Evolutionary conservation across 305 asterid species (phyloP).

Genomic region (Solanum hybrid): DNA sequence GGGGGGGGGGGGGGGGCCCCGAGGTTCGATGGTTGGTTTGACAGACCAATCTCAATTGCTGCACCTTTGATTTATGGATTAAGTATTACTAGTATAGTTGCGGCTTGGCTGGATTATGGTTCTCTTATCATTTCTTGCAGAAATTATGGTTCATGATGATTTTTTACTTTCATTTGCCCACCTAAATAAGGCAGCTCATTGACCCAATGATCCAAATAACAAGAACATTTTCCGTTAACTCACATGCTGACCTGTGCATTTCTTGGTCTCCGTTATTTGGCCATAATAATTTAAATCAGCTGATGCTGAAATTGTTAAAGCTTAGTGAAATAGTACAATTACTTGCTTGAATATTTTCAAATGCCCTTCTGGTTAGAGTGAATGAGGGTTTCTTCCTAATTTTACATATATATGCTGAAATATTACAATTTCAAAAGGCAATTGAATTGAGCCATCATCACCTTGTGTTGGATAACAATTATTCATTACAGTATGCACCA

Average conservation of each 20-base stretch:
- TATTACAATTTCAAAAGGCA: not conserved
- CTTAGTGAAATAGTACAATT: not conserved
- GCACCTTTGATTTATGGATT: not conserved
- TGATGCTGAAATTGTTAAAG: not conserved
- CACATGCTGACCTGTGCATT: not conserved
- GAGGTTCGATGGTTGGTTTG: not conserved
- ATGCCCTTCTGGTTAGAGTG: not conserved
- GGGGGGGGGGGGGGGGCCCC: no score
- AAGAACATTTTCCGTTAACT: not conserved
- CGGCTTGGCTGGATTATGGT: not conserved
- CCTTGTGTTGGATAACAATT: not conserved
- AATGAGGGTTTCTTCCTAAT: not conserved
- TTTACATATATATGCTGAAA: not conserved
- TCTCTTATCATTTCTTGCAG: not conserved
- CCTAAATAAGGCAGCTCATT: not conserved
- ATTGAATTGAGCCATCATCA: not conserved
- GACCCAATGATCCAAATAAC: not conserved
- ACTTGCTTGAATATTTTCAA: not conserved
- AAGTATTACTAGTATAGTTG: not conserved
- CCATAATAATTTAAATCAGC: not conserved
- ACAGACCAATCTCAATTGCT: not conserved
- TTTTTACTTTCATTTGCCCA: not conserved
- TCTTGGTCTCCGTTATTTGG: not conserved
- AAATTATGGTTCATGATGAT: not conserved
- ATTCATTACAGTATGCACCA: not conserved